Conservation (phyloP, 2,329 filamentous ascomycete species). For the Macrophomina phaseolina region DNA sequence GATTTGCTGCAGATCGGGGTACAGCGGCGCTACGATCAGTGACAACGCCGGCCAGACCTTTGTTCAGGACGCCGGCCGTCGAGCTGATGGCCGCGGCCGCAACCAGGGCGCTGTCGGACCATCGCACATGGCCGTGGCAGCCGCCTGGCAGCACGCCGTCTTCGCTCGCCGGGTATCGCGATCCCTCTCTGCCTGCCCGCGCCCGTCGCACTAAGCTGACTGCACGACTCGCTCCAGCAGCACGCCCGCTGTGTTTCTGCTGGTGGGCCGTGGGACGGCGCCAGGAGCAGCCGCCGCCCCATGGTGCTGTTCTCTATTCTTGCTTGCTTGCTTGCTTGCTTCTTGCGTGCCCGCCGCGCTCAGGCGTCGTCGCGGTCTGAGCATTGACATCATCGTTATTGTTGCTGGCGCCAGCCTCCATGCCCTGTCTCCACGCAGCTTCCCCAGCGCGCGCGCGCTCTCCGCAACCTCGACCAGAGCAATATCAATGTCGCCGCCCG, state of each 20-base stretch:
- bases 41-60: slow-evolving; percentile 27
- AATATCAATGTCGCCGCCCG: background rate
- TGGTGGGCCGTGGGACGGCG: slow-evolving; percentile 11
- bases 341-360: background rate
- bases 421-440: slow-evolving; percentile 1
- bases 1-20: slow-evolving; percentile 29
- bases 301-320: slow-evolving; percentile 7
- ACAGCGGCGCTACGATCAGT: slow-evolving; percentile 22
- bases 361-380: slow-evolving; percentile 6
- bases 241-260: background rate
- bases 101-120: slow-evolving; percentile 20
- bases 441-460: background rate
- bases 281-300: slow-evolving; percentile 17
- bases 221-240: slow-evolving; percentile 15
- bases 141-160: slow-evolving; percentile 22
- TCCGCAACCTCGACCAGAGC: background rate
- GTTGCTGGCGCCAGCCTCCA: slow-evolving; percentile 9
- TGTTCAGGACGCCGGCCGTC: slow-evolving; percentile 12
- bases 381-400: slow-evolving; percentile 23
- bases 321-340: background rate
- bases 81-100: background rate
- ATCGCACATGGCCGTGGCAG: slow-evolving; percentile 23
- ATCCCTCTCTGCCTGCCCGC: background rate
- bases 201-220: slow-evolving; percentile 20
- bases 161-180: background rate